Base-by-base conservation (phyloP, 805 yeast species). In the Ogataea populi-albae region DNA sequence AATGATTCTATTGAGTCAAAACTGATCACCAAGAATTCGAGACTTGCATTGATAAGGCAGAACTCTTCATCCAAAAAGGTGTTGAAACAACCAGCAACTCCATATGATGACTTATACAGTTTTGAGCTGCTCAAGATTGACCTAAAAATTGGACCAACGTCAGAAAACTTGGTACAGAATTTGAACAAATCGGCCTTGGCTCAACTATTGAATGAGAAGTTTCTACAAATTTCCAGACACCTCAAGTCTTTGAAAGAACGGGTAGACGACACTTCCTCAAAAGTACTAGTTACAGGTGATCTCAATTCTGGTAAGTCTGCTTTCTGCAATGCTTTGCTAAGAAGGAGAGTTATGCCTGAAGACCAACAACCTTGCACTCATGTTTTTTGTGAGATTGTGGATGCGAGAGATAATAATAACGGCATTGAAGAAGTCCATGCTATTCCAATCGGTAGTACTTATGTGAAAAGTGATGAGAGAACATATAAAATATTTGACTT, bases 341-440 rank as follows among this genome's bases (percentile, higher is more conserved):
- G 89, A 47, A 72, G 93, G 34, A 75, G 77, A 32, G 62, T 93
- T 3, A 63, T 93, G 31, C 98, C 99, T 0, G 95, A 85, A 53
- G 99, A 93, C 61, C 98, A 93, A 54, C 95, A 93, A 56, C 99
- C 99, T 2, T 88, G 97, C 52, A 93, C 99, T 0, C 81, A 86
- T 43, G 96, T 93, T 0, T 94, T 94, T 53, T 89, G 96, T 57
- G 98, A 94, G 61, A 91, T 94, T 6, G 67, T 86, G 19, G 96
- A 93, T 58, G 86, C 88, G 8, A 66, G 77, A 15, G 85, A 79
- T 28, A 91, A 91, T 54, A 47, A 45, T 32, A 65, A 70, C 26
- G 77, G 81, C 12, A 52, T 77, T 11, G 97, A 94, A 62, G 95
- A 89, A 58, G 97, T 91, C 1, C 98, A 93, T 61, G 98, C 98